These are phyloP conservation scores for Carallia brachiata DNA, from an alignment of 345 rosid species.

Conservation along the genomic window DNA sequence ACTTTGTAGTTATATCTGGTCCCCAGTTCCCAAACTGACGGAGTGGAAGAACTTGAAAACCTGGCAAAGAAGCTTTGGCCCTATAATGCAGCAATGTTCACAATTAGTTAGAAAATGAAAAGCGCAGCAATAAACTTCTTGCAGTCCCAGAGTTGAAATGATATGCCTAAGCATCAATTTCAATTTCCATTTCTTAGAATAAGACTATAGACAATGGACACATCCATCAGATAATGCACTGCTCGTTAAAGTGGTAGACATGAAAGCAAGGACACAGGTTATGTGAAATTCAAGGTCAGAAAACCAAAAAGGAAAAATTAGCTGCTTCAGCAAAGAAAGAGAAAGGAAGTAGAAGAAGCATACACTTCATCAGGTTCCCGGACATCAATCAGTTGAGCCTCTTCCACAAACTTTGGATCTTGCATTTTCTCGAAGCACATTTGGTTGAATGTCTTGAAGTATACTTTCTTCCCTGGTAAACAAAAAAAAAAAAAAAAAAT, in stretches of 20 bases:
- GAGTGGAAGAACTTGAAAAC: slow-evolving; percentile 77
- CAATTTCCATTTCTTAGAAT: background rate
- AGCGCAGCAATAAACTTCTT: background rate
- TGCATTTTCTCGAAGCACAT: slow-evolving; percentile 69
- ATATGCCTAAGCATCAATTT: background rate
- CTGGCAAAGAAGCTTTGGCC: slow-evolving; percentile 68
- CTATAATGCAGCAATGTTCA: slow-evolving; percentile 33
- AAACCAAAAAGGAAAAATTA: background rate
- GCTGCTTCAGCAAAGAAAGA: background rate
- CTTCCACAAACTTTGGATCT: slow-evolving; percentile 71
- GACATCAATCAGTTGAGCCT: slow-evolving; percentile 84
- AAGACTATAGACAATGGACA: background rate
- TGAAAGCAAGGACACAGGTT: background rate
- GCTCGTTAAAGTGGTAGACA: background rate
- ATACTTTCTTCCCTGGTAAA: slow-evolving; percentile 44
- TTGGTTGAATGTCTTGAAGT: slow-evolving; percentile 59
- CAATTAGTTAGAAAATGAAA: background rate
- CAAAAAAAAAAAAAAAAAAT: background rate
- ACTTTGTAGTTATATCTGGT: slow-evolving; percentile 63
- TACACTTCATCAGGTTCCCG: slow-evolving; percentile 95
- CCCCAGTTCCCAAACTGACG: slow-evolving; percentile 89
- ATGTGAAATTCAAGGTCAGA: background rate
- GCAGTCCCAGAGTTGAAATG: background rate
- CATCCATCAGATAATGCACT: background rate
- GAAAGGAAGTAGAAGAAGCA: slow-evolving; percentile 24